phyloP scores from a whole-genome alignment of 805 yeast genomes.

The Wickerhamiella australiensis region DNA sequence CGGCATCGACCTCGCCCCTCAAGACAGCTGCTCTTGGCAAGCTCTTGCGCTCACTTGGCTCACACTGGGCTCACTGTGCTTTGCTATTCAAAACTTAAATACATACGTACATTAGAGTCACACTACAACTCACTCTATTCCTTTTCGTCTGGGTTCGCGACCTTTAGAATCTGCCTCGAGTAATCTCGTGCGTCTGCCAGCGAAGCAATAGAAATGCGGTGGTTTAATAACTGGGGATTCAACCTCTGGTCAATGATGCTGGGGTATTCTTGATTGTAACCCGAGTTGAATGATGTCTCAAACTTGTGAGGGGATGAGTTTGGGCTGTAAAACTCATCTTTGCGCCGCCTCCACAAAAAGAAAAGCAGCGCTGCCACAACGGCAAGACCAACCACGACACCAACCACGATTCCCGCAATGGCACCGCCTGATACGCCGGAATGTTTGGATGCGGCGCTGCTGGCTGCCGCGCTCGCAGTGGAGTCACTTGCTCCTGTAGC shows the following conservation, averaged over 20 bases:
- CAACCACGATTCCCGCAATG: slow-evolving; percentile 51
- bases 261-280: slow-evolving; percentile 19
- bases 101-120: slow-evolving; percentile 12
- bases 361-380: slow-evolving; percentile 32
- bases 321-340: slow-evolving; percentile 32
- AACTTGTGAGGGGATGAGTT: slow-evolving; percentile 23
- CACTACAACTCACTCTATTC: slow-evolving; percentile 1
- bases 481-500: slow-evolving; percentile 20
- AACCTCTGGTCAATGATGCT: slow-evolving; percentile 46
- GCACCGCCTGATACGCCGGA: slow-evolving; percentile 35
- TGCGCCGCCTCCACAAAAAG: slow-evolving; percentile 32
- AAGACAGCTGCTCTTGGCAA: too few relatives aligned
- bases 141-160: slow-evolving; percentile 72
- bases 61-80: neutral
- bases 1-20: too few relatives aligned
- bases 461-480: slow-evolving; percentile 22
- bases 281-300: slow-evolving; percentile 16
- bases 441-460: slow-evolving; percentile 23
- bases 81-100: slow-evolving; percentile 8
- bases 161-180: slow-evolving; percentile 66
- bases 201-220: slow-evolving; percentile 69
- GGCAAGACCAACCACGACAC: slow-evolving; percentile 37
- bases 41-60: too few relatives aligned
- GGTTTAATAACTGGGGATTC: slow-evolving; percentile 62
- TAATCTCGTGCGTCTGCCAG: slow-evolving; percentile 78